phyloP scores from a whole-genome alignment of 805 yeast genomes.

The Candida piceae region DNA sequence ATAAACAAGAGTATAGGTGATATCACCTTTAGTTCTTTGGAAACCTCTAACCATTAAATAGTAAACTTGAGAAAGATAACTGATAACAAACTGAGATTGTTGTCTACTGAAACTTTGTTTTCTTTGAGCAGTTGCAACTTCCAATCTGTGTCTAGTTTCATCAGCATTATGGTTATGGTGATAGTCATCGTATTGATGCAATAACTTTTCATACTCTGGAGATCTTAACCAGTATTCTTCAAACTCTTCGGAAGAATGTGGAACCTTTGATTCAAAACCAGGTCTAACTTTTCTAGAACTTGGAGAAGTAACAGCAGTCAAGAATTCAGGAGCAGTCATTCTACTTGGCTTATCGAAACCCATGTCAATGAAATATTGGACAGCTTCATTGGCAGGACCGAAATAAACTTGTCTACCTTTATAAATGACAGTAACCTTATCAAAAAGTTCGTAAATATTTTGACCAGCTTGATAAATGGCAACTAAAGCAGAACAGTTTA shows the following conservation, averaged over 20 bases:
- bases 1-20: conserved; percentile 50
- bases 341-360: conserved; percentile 61
- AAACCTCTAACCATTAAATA: conserved; percentile 53
- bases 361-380: conserved; percentile 54
- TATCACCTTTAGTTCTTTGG: conserved; percentile 55
- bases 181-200: conserved; percentile 36
- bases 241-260: conserved; percentile 52
- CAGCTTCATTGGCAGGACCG: conserved; percentile 52
- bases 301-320: conserved; percentile 65
- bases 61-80: conserved; percentile 44
- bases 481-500: conserved; percentile 52
- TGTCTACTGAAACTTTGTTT: conserved; percentile 35
- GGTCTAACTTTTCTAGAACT: conserved; percentile 46
- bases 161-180: conserved; percentile 32
- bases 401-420: conserved; percentile 58
- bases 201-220: conserved; percentile 42
- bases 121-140: conserved; percentile 33
- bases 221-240: conserved; percentile 56
- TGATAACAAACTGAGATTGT: conserved; percentile 33
- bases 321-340: conserved; percentile 65
- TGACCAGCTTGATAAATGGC: conserved; percentile 69
- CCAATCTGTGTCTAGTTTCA: conserved; percentile 38
- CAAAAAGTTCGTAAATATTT: conserved; percentile 56
- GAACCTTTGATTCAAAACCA: conserved; percentile 53
- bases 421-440: conserved; percentile 54